These are phyloP conservation scores for Rhodosporidiobolus sp. DNA, from an alignment of 768 basidiomycete genomes.

Conservation along the genomic window DNA sequence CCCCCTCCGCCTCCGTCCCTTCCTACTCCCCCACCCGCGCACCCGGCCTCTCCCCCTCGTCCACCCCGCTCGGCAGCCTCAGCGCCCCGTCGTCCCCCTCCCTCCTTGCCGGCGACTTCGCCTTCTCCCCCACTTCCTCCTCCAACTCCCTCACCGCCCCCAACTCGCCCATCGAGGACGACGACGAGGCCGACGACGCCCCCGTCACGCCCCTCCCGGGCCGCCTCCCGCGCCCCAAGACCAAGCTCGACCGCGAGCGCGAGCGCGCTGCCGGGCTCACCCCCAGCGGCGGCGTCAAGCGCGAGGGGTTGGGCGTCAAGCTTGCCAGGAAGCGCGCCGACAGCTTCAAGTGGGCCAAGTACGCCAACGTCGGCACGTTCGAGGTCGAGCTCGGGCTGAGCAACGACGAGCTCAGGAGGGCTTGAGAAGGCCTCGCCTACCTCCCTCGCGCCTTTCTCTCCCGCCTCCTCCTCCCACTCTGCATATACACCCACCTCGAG, in stretches of 20 bases:
- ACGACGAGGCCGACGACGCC: neutral
- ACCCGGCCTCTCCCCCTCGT: too few relatives aligned
- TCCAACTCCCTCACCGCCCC: too few relatives aligned
- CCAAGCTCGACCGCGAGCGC: slow-evolving; percentile 25
- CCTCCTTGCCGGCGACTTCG: too few relatives aligned
- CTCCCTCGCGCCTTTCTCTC: too few relatives aligned
- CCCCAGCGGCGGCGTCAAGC: slow-evolving; percentile 7
- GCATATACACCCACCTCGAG: too few relatives aligned
- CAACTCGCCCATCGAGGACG: slow-evolving; percentile 8
- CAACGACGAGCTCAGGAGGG: slow-evolving; percentile 30
- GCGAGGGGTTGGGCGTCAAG: slow-evolving; percentile 28
- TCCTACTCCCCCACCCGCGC: too few relatives aligned
- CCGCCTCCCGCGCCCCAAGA: slow-evolving; percentile 24
- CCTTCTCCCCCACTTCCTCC: too few relatives aligned
- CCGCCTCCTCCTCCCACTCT: too few relatives aligned
- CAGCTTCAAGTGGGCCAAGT: slow-evolving; percentile 39
- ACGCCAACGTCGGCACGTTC: slow-evolving; percentile 21
- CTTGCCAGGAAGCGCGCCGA: slow-evolving; percentile 30
- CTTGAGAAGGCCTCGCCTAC: neutral
- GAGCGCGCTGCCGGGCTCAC: slow-evolving; percentile 13
- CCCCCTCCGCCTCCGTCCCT: too few relatives aligned
- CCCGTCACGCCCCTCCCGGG: slow-evolving; percentile 18
- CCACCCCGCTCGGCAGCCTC: too few relatives aligned
- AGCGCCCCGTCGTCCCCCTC: too few relatives aligned
- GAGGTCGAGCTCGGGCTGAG: slow-evolving; percentile 32